Percentiles rank a stretch among this genome's conserved stretches.
These are phyloP conservation scores for Limtongia smithiae DNA, from an alignment of 805 yeast species.

Conservation along the genomic window DNA sequence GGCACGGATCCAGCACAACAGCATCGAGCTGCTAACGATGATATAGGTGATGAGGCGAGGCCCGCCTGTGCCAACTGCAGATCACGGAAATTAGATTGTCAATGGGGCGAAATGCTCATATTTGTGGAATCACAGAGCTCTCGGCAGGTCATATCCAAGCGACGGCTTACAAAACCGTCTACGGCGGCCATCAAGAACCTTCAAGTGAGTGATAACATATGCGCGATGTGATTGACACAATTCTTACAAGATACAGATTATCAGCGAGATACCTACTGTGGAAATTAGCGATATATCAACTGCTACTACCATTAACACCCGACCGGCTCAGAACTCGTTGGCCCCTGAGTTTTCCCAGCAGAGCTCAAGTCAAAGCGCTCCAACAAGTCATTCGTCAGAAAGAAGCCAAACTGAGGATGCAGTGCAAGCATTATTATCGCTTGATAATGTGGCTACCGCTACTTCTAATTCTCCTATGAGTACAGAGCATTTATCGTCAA, in stretches of 20 bases:
- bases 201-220: too few species aligned
- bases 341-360: too few species aligned
- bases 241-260: too few species aligned
- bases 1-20: background rate
- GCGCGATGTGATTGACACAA: too few species aligned
- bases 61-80: constrained; percentile 17
- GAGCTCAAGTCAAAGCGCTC: too few species aligned
- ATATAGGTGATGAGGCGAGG: constrained; percentile 18
- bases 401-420: background rate
- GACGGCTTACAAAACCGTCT: constrained; percentile 6
- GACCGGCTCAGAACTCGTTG: too few species aligned
- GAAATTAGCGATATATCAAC: too few species aligned
- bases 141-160: background rate
- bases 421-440: constrained; percentile 4
- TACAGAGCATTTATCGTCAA: background rate
- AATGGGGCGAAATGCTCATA: constrained; percentile 9
- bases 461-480: background rate
- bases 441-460: background rate
- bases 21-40: background rate
- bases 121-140: constrained; percentile 8
- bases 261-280: too few species aligned
- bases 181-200: background rate
- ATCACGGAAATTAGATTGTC: constrained; percentile 4
- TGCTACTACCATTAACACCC: too few species aligned
- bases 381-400: background rate